Evolutionary conservation across 805 yeast genomes (phyloP).

Genomic region (Candida golubevii): DNA sequence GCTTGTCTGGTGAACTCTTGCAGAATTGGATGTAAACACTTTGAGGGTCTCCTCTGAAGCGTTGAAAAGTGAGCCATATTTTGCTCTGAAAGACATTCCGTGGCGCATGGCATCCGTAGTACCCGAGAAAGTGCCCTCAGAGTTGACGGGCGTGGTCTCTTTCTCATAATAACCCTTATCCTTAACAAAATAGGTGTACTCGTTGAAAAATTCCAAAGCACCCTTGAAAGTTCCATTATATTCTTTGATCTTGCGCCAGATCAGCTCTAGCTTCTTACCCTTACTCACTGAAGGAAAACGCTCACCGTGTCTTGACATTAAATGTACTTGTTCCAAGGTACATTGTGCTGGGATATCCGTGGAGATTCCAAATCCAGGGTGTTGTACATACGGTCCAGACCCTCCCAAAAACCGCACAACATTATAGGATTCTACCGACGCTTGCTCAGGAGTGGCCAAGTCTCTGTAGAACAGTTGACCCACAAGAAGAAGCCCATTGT

Average conservation of each 20-base stretch:
- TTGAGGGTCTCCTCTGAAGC: conserved; percentile 33
- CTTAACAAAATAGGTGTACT: conserved; percentile 47
- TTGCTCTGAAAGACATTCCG: conserved; percentile 46
- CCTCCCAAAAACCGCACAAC: conserved; percentile 49
- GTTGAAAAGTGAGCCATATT: conserved; percentile 46
- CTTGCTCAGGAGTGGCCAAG: conserved; percentile 38
- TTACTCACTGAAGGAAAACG: conserved; percentile 46
- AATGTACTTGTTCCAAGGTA: conserved; percentile 60
- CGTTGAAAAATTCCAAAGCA: conserved; percentile 49
- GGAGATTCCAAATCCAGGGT: conserved; percentile 50
- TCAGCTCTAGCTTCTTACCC: conserved; percentile 25
- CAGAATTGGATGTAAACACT: conserved; percentile 53
- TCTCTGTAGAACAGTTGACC: conserved; percentile 25
- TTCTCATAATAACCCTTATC: conserved; percentile 39
- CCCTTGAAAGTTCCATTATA: conserved; percentile 38
- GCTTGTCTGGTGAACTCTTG: conserved; percentile 54
- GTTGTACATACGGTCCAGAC: conserved; percentile 51
- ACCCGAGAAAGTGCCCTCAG: conserved; percentile 48
- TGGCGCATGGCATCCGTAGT: conserved; percentile 44
- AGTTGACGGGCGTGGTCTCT: conserved; percentile 46
- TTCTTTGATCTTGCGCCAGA: conserved; percentile 23
- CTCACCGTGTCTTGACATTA: conserved; percentile 76
- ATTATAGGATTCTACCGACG: conserved; percentile 43
- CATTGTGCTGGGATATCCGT: conserved; percentile 47
- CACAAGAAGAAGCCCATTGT: conserved; percentile 28